Conservation (phyloP, 1,284 basidiomycete genomes). For the Ceratobasidium sp. region DNA sequence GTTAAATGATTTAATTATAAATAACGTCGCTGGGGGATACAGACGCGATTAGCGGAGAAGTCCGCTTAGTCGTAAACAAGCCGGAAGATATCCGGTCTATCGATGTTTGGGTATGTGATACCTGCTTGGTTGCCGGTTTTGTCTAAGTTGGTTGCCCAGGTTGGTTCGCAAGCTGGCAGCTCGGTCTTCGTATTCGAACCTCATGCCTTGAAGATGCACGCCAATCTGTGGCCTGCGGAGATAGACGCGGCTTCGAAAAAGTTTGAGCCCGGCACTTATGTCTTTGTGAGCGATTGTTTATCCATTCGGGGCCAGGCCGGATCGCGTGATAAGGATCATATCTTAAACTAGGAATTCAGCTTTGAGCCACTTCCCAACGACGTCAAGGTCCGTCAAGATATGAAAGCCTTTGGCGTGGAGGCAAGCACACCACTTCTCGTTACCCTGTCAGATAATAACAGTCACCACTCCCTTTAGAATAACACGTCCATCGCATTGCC, state of each 20-base stretch:
- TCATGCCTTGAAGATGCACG: constrained; percentile 10
- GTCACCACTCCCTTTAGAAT: not conserved
- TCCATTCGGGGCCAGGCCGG: not conserved
- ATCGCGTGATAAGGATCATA: no score
- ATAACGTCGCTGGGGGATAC: not conserved
- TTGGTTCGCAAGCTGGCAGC: constrained; percentile 5
- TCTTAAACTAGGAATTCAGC: not conserved
- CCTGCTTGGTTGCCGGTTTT: no score
- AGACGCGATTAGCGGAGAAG: constrained; percentile 23
- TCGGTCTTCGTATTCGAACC: constrained; percentile 15
- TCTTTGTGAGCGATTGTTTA: constrained; percentile 1
- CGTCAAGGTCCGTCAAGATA: constrained; percentile 19
- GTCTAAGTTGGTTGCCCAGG: not conserved
- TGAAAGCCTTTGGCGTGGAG: constrained; percentile 2
- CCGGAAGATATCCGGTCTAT: constrained; percentile 21
- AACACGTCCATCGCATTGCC: not conserved
- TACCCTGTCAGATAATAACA: not conserved
- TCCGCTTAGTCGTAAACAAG: constrained; percentile 11
- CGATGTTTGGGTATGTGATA: constrained; percentile 21
- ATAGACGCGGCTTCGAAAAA: not conserved
- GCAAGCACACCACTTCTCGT: not conserved
- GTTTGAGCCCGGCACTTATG: constrained; percentile 18
- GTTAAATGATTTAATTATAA: not conserved
- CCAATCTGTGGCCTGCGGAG: not conserved
- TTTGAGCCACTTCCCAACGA: constrained; percentile 29